Conservation (phyloP, 2,329 filamentous ascomycete genomes). For the Endoconidiophora polonica region DNA sequence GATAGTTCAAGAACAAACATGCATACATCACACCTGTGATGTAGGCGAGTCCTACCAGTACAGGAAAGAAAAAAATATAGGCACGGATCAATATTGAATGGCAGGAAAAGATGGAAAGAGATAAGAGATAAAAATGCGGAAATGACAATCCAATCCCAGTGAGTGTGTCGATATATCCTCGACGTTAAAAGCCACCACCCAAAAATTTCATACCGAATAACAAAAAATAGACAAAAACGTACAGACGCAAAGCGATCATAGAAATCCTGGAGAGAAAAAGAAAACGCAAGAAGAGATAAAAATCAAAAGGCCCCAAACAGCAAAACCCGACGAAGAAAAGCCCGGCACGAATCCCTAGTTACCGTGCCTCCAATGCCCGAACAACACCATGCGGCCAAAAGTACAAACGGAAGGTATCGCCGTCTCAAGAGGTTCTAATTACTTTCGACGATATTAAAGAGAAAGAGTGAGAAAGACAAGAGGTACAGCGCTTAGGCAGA, state of each 20-base stretch:
- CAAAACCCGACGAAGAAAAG: slow-evolving; percentile 4
- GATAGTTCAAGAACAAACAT: no score
- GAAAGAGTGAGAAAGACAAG: not conserved
- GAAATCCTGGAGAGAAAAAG: slow-evolving; percentile 6
- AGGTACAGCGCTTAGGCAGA: slow-evolving; percentile 14
- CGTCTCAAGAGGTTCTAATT: slow-evolving; percentile 9
- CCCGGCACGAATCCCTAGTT: slow-evolving; percentile 4
- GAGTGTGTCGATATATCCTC: slow-evolving; percentile 3
- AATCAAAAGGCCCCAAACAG: slow-evolving; percentile 6
- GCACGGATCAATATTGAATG: not conserved
- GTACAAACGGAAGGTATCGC: slow-evolving; percentile 3
- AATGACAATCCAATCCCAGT: slow-evolving; percentile 3
- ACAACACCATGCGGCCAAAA: slow-evolving; percentile 9
- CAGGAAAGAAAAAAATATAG: no score
- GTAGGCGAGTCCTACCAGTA: no score
- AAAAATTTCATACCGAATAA: slow-evolving; percentile 9
- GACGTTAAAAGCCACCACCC: slow-evolving; percentile 10
- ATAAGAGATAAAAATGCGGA: not conserved
- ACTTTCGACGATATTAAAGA: slow-evolving; percentile 4
- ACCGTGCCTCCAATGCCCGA: slow-evolving; percentile 2
- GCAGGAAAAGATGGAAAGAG: not conserved
- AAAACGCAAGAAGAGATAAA: slow-evolving; percentile 2
- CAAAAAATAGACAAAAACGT: slow-evolving; percentile 11
- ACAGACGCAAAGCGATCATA: slow-evolving; percentile 10
- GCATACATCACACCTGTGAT: no score